Percentiles rank a stretch among this genome's conserved stretches.
Evolutionary conservation across 2,329 filamentous ascomycete genomes (phyloP).

Genomic region (Chrysoporthe austroafricana): DNA sequence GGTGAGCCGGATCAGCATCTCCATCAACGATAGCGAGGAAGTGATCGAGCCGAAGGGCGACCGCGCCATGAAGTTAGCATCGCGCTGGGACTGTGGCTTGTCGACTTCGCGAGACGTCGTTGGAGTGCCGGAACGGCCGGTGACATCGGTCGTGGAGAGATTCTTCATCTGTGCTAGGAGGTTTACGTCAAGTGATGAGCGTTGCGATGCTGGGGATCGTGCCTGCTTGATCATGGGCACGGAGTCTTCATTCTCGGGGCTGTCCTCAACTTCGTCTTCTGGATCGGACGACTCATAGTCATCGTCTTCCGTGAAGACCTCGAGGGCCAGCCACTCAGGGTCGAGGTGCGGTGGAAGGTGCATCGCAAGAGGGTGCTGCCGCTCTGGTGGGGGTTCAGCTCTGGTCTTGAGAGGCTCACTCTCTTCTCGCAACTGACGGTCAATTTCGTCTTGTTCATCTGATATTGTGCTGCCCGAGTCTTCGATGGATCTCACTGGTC

Average conservation of each 20-base stretch:
- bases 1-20: conserved; percentile 84
- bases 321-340: conserved; percentile 88
- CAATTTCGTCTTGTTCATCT: conserved; percentile 49
- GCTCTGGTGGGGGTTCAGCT: conserved; percentile 5
- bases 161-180: conserved; percentile 47
- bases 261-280: conserved; percentile 38
- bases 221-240: conserved; percentile 17
- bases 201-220: conserved; percentile 23
- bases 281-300: conserved; percentile 51
- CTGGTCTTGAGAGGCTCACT: conserved; percentile 31
- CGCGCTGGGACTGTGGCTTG: conserved; percentile 22
- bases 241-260: conserved; percentile 34
- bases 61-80: conserved; percentile 42
- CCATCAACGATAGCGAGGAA: conserved; percentile 73
- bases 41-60: conserved; percentile 58
- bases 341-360: conserved; percentile 76
- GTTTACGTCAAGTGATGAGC: conserved; percentile 42
- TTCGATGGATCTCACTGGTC: conserved; percentile 9
- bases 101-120: conserved; percentile 11
- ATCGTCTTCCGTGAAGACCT: conserved; percentile 73
- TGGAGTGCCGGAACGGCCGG: conserved; percentile 14
- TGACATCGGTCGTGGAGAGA: conserved; percentile 32
- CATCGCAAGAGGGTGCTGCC: conserved; percentile 45
- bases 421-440: conserved; percentile 50
- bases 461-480: conserved; percentile 26